Evolutionary conservation across 2,329 filamentous ascomycete species (phyloP).

Genomic region (Calycina marina): DNA sequence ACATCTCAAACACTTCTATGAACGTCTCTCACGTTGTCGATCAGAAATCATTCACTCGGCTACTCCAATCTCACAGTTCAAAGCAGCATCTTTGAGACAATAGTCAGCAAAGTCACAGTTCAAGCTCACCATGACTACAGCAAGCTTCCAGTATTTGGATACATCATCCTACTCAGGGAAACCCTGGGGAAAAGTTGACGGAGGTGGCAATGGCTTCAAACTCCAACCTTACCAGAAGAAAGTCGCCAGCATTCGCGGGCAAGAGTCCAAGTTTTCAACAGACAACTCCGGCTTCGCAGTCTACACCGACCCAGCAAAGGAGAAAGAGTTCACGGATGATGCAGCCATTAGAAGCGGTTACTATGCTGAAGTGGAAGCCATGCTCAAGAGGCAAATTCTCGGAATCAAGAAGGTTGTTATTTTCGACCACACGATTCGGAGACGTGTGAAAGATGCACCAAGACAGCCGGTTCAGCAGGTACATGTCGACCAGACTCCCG

Average conservation of each 20-base stretch:
- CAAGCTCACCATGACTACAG: too few species aligned
- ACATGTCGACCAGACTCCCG: constrained; percentile 43
- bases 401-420: constrained; percentile 41
- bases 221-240: too few species aligned
- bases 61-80: too few species aligned
- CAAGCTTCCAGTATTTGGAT: too few species aligned
- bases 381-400: constrained; percentile 22
- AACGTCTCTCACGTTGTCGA: too few species aligned
- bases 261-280: constrained; percentile 27
- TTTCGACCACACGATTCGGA: constrained; percentile 49
- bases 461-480: constrained; percentile 34
- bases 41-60: too few species aligned
- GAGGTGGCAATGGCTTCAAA: too few species aligned
- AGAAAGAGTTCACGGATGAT: constrained; percentile 24
- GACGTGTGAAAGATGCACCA: constrained; percentile 20
- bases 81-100: too few species aligned
- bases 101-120: too few species aligned
- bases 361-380: constrained; percentile 23
- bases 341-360: constrained; percentile 23
- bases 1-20: too few species aligned
- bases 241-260: constrained; percentile 29
- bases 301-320: constrained; percentile 22
- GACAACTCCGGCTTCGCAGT: constrained; percentile 28
- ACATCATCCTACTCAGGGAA: too few species aligned
- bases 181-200: too few species aligned